Percentiles rank a stretch among this genome's conserved stretches.
phyloP scores from a whole-genome alignment of 306 rosid species.

The Vicia faba region DNA sequence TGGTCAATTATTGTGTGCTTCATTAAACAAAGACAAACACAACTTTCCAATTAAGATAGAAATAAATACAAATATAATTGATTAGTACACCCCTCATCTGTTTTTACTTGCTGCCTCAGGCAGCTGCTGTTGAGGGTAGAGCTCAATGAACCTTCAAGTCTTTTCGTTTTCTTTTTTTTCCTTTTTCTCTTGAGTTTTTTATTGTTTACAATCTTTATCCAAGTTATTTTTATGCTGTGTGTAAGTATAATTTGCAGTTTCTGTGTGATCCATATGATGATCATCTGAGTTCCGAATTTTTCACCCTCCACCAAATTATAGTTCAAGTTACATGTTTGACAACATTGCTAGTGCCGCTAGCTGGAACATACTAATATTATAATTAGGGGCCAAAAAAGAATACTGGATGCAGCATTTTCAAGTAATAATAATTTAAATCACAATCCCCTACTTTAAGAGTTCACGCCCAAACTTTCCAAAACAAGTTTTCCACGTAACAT shows the following conservation, averaged over 20 bases:
- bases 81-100: background rate
- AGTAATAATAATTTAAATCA: conserved; percentile 24
- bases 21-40: background rate
- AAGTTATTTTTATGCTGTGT: background rate
- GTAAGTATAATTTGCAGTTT: background rate
- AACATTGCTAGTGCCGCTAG: background rate
- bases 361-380: conserved; percentile 6
- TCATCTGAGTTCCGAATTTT: background rate
- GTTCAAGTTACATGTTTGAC: background rate
- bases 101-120: conserved; percentile 2
- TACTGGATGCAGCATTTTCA: too few species aligned
- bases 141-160: background rate
- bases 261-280: too few species aligned
- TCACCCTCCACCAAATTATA: background rate
- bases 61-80: background rate
- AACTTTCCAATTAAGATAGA: conserved; percentile 1
- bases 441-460: background rate
- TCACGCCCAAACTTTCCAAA: too few species aligned
- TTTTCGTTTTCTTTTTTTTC: background rate
- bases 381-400: too few species aligned
- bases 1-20: background rate
- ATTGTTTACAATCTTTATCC: background rate
- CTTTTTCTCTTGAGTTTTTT: background rate
- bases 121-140: background rate
- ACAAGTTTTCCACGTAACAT: too few species aligned